Evolutionary conservation across 1,284 basidiomycete species (phyloP), one percentile per base, ranked within the genome.

Genomic region (Pseudozyma tsukubaensis): DNA sequence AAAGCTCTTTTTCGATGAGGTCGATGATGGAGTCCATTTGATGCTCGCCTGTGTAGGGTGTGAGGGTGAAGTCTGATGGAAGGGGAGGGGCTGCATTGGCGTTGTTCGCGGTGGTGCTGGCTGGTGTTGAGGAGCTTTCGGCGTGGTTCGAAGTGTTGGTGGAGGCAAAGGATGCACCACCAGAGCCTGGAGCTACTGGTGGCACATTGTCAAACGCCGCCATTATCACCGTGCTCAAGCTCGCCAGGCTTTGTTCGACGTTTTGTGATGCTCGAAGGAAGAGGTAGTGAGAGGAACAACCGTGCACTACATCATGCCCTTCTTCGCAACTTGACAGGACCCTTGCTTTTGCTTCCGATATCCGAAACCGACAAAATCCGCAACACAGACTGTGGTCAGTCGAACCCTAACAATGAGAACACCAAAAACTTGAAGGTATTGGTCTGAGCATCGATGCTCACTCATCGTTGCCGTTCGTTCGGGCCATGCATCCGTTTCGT

Each of bases 1-100:
- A 94, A 89, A 84, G 76, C 62, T 83, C 80, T 24, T 70, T 77
- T 59, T 84, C 81, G 51, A 83, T 85, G 7, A 83, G 72, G 3
- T 19, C 43, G 47, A 81, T 80, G 42, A 86, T 81, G 36, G 52
- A 54, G 8, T 59, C 53, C 51, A 85, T 72, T 50, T 83, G 72
- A 19, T 88, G 87, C 85, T 93, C 92, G 77, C 91, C 91, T 55
- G 85, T 79, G 85, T 94, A 94, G 76, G 88, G 88, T 72, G 90
- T 87, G 85, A 93, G 92, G 51, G 87, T 79, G 72, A 94, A 90
- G 50, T 68, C 53, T 90, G 52, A 65, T 40, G 50, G 4, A 6
- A 16, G 13, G 4, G 36, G 5, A 40, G 36, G 11, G 4, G 12
- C 12, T 1, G 2, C 19, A 45, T 45, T 11, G n/a, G 21, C 11